Evolutionary conservation across 495 filamentous ascomycete genomes (phyloP).

Genomic region (Amorphotheca resinae): DNA sequence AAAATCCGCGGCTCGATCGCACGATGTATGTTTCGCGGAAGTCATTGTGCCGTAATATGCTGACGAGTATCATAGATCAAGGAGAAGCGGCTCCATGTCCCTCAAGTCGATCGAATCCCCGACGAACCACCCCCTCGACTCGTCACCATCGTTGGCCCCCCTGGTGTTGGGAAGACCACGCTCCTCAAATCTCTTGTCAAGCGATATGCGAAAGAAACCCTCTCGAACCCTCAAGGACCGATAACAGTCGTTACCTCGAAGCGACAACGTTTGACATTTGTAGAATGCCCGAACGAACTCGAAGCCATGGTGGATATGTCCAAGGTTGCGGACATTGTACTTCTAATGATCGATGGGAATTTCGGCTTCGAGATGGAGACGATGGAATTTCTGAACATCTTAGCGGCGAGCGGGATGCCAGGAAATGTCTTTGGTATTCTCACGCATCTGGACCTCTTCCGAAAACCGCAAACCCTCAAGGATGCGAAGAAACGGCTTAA

Average conservation of each 20-base stretch:
- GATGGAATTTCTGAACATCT: slow-evolving; percentile 94
- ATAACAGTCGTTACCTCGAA: slow-evolving; percentile 94
- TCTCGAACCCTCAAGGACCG: slow-evolving; percentile 78
- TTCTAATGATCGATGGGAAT: slow-evolving; percentile 96
- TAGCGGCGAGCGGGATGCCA: slow-evolving; percentile 86
- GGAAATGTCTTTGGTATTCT: slow-evolving; percentile 96
- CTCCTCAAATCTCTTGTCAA: slow-evolving; percentile 85
- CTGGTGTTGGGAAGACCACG: slow-evolving; percentile 55
- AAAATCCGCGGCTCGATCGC: slow-evolving; percentile 73
- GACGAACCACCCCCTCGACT: slow-evolving; percentile 92
- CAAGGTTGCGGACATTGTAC: slow-evolving; percentile 91
- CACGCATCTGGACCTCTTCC: slow-evolving; percentile 91
- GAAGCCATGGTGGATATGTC: slow-evolving; percentile 91
- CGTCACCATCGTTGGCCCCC: slow-evolving; percentile 85
- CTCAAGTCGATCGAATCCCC: slow-evolving; percentile 84
- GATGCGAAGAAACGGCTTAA: slow-evolving; percentile 93
- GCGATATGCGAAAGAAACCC: slow-evolving; percentile 89
- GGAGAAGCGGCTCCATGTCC: slow-evolving; percentile 93
- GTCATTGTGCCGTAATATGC: too few species aligned
- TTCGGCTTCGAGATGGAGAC: slow-evolving; percentile 99
- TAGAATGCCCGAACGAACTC: slow-evolving; percentile 93
- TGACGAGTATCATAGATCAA: slow-evolving; percentile 45
- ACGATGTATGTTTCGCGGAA: slow-evolving; percentile 52
- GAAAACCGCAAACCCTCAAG: slow-evolving; percentile 76
- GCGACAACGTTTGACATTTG: slow-evolving; percentile 78